Percentiles rank a stretch among this genome's conserved stretches.
phyloP scores from a whole-genome alignment of 1,284 basidiomycete genomes.

The Malassezia slooffiae region DNA sequence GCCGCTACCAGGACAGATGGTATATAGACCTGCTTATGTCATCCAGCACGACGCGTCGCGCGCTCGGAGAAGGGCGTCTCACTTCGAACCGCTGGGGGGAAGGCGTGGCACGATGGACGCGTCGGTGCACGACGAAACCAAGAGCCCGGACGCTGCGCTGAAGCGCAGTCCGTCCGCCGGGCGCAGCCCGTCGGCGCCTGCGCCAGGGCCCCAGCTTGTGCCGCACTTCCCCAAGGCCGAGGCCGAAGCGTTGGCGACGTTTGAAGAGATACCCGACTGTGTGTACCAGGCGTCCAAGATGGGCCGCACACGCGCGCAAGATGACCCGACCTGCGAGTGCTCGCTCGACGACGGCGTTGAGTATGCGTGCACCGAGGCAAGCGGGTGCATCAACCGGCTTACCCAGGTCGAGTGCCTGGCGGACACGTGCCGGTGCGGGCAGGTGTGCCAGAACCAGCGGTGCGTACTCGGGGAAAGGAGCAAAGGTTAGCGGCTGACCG shows the following conservation, averaged over 20 bases:
- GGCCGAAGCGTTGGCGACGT: conserved; percentile 58
- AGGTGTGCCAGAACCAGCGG: conserved; percentile 73
- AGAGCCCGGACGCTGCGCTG: background rate
- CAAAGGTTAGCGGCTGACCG: no score
- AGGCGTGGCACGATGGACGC: no score
- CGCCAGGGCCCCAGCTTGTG: conserved; percentile 21
- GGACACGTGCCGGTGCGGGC: conserved; percentile 72
- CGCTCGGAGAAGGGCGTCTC: background rate
- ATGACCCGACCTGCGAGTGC: conserved; percentile 51
- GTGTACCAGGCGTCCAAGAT: conserved; percentile 78
- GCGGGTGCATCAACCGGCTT: conserved; percentile 92
- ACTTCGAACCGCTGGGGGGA: no score
- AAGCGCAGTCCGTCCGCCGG: background rate
- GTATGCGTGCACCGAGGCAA: conserved; percentile 69
- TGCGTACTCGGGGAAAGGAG: no score
- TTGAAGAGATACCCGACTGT: conserved; percentile 64
- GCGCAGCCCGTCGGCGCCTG: background rate
- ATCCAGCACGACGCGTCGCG: background rate
- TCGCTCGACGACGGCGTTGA: conserved; percentile 1
- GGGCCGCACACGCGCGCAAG: conserved; percentile 71
- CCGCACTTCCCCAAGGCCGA: conserved; percentile 28
- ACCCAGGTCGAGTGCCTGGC: conserved; percentile 90
- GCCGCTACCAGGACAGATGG: no score
- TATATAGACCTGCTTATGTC: background rate
- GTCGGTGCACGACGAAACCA: background rate